Conservation (phyloP, 2,329 filamentous ascomycete species). For the Biscogniauxia marginata region DNA sequence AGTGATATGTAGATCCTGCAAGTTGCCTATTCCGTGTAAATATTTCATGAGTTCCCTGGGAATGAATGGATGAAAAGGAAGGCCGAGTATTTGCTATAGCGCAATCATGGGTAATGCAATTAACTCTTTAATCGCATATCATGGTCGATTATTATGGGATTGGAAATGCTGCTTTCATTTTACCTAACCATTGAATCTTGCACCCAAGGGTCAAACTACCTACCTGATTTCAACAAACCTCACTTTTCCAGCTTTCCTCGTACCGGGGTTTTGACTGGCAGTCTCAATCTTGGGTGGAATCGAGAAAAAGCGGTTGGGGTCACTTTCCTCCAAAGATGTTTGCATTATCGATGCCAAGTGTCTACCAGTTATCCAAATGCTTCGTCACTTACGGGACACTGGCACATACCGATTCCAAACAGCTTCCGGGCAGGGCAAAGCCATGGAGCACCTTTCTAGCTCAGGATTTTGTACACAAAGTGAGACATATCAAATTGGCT, state of each 20-base stretch:
- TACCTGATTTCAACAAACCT: slow-evolving; percentile 4
- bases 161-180: too few species aligned
- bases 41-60: slow-evolving; percentile 4
- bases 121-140: slow-evolving; percentile 6
- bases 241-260: neutral
- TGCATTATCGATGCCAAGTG: slow-evolving; percentile 41
- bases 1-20: slow-evolving; percentile 1
- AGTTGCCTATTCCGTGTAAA: neutral
- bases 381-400: slow-evolving; percentile 70
- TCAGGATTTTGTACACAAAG: slow-evolving; percentile 69
- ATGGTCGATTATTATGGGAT: neutral
- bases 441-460: slow-evolving; percentile 70
- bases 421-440: slow-evolving; percentile 69
- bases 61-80: slow-evolving; percentile 19
- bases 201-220: neutral
- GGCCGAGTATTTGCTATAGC: slow-evolving; percentile 18
- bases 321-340: slow-evolving; percentile 39
- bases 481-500: slow-evolving; percentile 29
- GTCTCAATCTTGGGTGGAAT: neutral
- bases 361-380: slow-evolving; percentile 65
- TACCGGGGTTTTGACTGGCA: neutral
- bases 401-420: slow-evolving; percentile 67
- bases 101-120: slow-evolving; percentile 6
- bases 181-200: too few species aligned
- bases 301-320: neutral